Base-by-base conservation (phyloP, 129 eudicot species). In the Lonicera japonica region DNA sequence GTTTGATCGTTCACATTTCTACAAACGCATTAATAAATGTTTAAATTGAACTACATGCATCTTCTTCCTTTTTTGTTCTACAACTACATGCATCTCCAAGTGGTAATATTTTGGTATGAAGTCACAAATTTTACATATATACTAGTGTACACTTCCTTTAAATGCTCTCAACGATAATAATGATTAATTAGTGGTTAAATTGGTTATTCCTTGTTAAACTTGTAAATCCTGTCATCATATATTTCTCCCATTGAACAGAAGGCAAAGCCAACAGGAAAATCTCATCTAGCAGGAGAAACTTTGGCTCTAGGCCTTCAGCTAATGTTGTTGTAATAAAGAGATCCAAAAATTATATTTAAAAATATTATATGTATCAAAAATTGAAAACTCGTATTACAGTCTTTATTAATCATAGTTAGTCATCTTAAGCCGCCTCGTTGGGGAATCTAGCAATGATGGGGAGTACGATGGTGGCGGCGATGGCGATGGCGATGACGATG, bases 391-490 rank as follows among this genome's bases (percentile, higher is more conserved):
- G 6, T 29, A 29, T 29, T 1, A 29, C 36, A 29, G 36, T 29
- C 4, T 69, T 66, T 65, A 73, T 70, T 57, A 61, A 63, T 72
- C 86, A 46, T 60, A 23, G 70, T 66, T 66, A 75, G 77, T 66
- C 71, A 74, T 75, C 70, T 75, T 75, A 74, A 77, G 83, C 51
- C 80, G 74, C 71, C 81, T 78, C 5, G 84, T 78, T 38, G 96
- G 96, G 36, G 96, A 88, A 4, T 78, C 80, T 47, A 72, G 75
- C 25, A 80, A 68, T 23, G 84, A 67, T 22, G 87, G 82, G 2
- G 89, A 77, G 58, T 29, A 29, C 36, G 36, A 29, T 29, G 36
- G 36, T 29, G 66, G 53, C 19, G 82, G 91, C 25, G 81, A 71
- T 9, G 69, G 55, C 41, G 68, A 50, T 16, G 64, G 58, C 12